Conservation (phyloP, 202 grass and related monocot genomes). For the Digitaria exilis region DNA sequence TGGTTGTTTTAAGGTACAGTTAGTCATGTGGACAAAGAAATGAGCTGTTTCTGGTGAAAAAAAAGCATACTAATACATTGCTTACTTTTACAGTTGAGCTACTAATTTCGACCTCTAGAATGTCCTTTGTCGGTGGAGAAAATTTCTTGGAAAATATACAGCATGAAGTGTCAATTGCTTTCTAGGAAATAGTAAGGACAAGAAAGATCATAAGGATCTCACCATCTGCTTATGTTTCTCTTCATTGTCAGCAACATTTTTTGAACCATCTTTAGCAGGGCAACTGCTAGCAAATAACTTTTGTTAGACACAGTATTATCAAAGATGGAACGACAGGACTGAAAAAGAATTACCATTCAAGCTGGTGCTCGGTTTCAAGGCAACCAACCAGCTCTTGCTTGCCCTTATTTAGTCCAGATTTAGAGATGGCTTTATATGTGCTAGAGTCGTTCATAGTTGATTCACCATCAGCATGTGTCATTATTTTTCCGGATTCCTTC, state of each 20-base stretch:
- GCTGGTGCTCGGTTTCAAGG: slow-evolving; percentile 41
- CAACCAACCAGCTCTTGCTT: slow-evolving; percentile 31
- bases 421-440: slow-evolving; percentile 7
- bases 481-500: slow-evolving; percentile 49
- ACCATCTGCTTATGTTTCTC: slow-evolving; percentile 67
- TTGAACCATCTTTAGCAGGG: slow-evolving; percentile 42
- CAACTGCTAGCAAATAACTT: slow-evolving; percentile 30
- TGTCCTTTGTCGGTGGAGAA: background rate
- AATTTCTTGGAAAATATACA: slow-evolving; percentile 1
- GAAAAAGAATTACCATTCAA: slow-evolving; percentile 45
- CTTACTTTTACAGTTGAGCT: background rate
- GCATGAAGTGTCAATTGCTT: slow-evolving; percentile 10
- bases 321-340: background rate
- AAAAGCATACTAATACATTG: background rate
- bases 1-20: background rate
- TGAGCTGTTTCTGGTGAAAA: background rate
- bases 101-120: background rate
- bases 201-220: slow-evolving; percentile 36
- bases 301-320: slow-evolving; percentile 24
- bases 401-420: slow-evolving; percentile 34
- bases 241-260: slow-evolving; percentile 44
- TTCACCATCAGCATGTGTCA: slow-evolving; percentile 32
- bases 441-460: slow-evolving; percentile 32
- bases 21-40: background rate
- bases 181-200: slow-evolving; percentile 11